These are phyloP conservation scores for Boletus vermiculosoides DNA, from an alignment of 768 basidiomycete genomes.

Conservation along the genomic window DNA sequence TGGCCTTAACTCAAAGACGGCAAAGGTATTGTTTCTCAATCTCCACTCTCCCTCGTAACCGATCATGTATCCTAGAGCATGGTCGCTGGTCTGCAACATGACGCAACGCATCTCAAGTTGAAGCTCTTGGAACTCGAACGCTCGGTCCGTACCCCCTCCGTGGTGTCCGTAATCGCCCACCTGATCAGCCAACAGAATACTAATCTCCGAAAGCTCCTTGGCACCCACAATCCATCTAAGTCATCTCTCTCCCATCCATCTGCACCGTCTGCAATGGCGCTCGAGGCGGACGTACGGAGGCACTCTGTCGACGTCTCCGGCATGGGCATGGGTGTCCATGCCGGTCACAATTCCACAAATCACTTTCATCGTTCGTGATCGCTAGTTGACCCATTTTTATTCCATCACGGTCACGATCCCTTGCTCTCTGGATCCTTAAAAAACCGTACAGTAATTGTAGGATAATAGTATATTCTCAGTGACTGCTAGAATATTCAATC, in stretches of 20 bases:
- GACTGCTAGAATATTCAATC: slow-evolving; percentile 6
- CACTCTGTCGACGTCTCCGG: slow-evolving; percentile 34
- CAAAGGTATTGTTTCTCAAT: slow-evolving; percentile 50
- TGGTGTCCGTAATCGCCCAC: background rate
- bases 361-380: slow-evolving; percentile 11
- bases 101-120: slow-evolving; percentile 55
- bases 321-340: slow-evolving; percentile 30
- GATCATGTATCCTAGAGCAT: slow-evolving; percentile 50
- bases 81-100: slow-evolving; percentile 69
- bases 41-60: background rate
- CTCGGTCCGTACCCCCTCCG: slow-evolving; percentile 41
- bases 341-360: slow-evolving; percentile 2
- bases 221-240: slow-evolving; percentile 21
- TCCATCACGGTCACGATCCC: background rate
- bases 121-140: slow-evolving; percentile 69
- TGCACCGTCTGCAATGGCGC: slow-evolving; percentile 26
- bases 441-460: slow-evolving; percentile 19
- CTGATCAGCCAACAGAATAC: slow-evolving; percentile 23
- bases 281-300: slow-evolving; percentile 35
- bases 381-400: background rate
- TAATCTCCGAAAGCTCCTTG: slow-evolving; percentile 33
- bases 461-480: slow-evolving; percentile 15
- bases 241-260: slow-evolving; percentile 23
- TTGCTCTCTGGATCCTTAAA: background rate
- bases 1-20: slow-evolving; percentile 74